phyloP scores from a whole-genome alignment of 768 basidiomycete genomes.

The Lactarius indigo region DNA sequence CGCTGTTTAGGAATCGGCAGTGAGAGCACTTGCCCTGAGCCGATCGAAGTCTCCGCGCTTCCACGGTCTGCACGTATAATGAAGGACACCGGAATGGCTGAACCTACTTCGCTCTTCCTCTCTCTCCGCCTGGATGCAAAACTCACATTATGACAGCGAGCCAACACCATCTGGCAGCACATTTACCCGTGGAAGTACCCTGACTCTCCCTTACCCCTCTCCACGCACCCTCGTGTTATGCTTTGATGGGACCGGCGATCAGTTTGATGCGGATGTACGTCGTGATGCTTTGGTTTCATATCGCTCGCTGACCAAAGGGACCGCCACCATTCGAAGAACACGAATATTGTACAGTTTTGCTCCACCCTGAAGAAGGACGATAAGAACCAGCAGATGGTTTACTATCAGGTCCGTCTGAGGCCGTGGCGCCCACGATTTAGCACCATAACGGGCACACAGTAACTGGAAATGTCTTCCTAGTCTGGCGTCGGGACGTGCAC shows the following conservation, averaged over 20 bases:
- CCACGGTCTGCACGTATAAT: too few species aligned
- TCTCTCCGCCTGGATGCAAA: too few species aligned
- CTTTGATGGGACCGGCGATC: conserved; percentile 64
- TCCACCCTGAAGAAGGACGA: conserved; percentile 68
- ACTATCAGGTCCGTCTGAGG: conserved; percentile 57
- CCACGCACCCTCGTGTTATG: conserved; percentile 59
- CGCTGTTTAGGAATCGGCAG: too few species aligned
- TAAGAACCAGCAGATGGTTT: conserved; percentile 58
- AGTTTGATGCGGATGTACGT: conserved; percentile 63
- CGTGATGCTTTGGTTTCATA: neutral
- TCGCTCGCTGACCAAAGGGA: neutral
- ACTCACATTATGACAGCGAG: too few species aligned
- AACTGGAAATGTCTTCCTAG: conserved; percentile 32
- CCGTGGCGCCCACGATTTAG: neutral
- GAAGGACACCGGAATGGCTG: too few species aligned
- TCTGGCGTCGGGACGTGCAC: conserved; percentile 73
- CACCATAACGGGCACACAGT: neutral
- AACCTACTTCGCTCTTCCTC: too few species aligned
- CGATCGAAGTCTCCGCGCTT: too few species aligned
- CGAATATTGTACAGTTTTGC: conserved; percentile 67
- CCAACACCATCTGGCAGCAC: too few species aligned
- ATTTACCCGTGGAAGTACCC: too few species aligned
- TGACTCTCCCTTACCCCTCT: too few species aligned
- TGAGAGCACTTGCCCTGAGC: too few species aligned
- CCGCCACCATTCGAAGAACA: conserved; percentile 46